A percentile compares a stretch with the other conserved stretches of the same genome.
Conservation (phyloP, 2,329 filamentous ascomycete species). For the Fusarium sarcochroum region DNA sequence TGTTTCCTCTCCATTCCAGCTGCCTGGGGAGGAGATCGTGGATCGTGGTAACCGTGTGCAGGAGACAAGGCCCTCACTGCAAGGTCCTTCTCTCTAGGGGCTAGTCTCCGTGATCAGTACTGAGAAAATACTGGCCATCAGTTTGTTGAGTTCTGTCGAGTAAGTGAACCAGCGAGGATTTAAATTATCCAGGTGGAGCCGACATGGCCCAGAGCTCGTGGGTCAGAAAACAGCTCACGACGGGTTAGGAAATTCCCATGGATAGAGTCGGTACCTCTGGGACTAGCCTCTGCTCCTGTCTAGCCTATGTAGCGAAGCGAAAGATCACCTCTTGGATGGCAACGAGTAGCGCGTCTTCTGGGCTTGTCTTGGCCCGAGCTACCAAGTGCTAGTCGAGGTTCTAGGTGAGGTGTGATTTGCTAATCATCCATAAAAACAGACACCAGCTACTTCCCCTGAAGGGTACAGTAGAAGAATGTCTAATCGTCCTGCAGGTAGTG, state of each 20-base stretch:
- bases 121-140: conserved; percentile 10
- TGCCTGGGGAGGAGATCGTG: conserved; percentile 9
- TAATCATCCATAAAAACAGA: conserved; percentile 11
- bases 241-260: conserved; percentile 23
- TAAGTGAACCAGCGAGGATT: conserved; percentile 23
- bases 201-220: conserved; percentile 28
- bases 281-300: conserved; percentile 25
- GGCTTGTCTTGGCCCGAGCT: conserved; percentile 38
- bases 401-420: conserved; percentile 36
- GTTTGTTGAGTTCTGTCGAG: conserved; percentile 7
- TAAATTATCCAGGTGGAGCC: conserved; percentile 35
- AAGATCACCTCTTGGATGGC: conserved; percentile 35
- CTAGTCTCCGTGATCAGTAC: not conserved
- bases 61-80: conserved; percentile 19
- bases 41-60: conserved; percentile 5
- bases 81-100: conserved; percentile 11
- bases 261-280: conserved; percentile 13
- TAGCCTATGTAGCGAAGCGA: conserved; percentile 17
- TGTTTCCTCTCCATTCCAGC: conserved; percentile 34
- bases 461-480: conserved; percentile 5
- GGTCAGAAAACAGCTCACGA: conserved; percentile 38
- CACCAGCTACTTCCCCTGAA: conserved; percentile 25
- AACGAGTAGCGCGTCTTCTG: conserved; percentile 25
- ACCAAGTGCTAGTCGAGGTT: conserved; percentile 35
- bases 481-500: not conserved